A percentile compares a stretch with the other conserved stretches of the same genome.
Evolutionary conservation across 257 asterid species (phyloP).

Genomic region (Solanum pinnatisectum): DNA sequence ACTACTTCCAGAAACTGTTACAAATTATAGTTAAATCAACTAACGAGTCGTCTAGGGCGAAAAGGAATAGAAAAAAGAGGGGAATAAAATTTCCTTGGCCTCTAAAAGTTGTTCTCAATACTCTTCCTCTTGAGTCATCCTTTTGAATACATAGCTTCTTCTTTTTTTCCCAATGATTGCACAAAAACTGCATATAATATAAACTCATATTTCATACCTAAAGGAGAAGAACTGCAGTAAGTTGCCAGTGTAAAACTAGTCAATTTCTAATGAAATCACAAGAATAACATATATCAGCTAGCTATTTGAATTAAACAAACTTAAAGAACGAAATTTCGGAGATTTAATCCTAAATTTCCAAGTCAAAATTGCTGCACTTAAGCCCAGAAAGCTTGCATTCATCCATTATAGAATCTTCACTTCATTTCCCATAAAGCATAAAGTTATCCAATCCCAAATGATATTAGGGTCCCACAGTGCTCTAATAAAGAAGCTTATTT

Average conservation of each 20-base stretch:
- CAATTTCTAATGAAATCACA: not conserved
- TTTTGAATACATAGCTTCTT: not conserved
- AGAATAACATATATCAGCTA: not conserved
- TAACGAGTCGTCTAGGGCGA: not conserved
- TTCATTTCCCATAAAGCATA: not conserved
- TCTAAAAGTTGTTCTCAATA: not conserved
- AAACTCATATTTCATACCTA: not conserved
- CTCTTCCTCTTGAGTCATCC: not conserved
- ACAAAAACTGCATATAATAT: not conserved
- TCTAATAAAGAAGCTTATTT: not conserved
- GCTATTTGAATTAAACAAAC: not conserved
- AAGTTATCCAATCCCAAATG: not conserved
- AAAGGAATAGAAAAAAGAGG: not conserved
- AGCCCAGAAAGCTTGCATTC: not conserved
- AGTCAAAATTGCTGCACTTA: not conserved
- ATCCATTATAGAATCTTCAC: not conserved
- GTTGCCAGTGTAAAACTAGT: not conserved
- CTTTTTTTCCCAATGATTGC: not conserved
- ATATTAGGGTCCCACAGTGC: not conserved
- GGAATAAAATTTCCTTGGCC: not conserved
- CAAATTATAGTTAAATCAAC: not conserved
- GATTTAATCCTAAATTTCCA: not conserved
- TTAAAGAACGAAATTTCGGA: not conserved
- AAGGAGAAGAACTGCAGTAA: not conserved
- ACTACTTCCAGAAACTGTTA: not conserved